Evolutionary conservation across 2,329 filamentous ascomycete genomes (phyloP).

Genomic region (Talaromyces rugulosus): DNA sequence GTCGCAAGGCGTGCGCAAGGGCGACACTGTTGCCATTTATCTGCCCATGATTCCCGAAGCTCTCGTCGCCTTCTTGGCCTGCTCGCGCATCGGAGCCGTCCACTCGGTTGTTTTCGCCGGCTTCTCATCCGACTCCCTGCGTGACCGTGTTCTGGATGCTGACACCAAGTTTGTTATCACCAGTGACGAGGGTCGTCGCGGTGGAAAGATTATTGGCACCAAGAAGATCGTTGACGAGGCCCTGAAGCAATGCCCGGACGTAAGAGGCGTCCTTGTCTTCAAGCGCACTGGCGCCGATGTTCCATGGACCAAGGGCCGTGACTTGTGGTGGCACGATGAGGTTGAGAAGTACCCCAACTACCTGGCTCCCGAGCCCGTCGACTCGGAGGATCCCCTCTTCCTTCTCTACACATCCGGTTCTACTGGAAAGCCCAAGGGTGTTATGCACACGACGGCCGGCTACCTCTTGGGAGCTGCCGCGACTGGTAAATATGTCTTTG

Average conservation of each 20-base stretch:
- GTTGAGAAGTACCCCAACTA: constrained; percentile 94
- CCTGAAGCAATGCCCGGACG: constrained; percentile 88
- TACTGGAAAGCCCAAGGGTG: constrained; percentile 97
- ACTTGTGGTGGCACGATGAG: constrained; percentile 99
- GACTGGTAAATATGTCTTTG: constrained; percentile 98
- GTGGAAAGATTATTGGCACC: constrained; percentile 93
- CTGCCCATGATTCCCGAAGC: constrained; percentile 99
- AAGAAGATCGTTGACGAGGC: constrained; percentile 99
- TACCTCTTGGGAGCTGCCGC: constrained; percentile 91
- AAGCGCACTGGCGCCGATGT: constrained; percentile 93
- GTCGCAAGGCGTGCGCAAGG: constrained; percentile 94
- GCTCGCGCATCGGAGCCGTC: constrained; percentile 85
- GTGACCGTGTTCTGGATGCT: constrained; percentile 90
- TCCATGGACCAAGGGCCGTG: constrained; percentile 82
- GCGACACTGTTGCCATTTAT: constrained; percentile 95
- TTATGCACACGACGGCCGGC: constrained; percentile 94
- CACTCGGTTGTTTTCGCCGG: constrained; percentile 98
- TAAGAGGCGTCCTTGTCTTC: constrained; percentile 82
- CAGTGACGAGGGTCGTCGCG: constrained; percentile 94
- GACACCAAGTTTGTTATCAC: constrained; percentile 93
- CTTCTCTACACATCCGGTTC: constrained; percentile 96
- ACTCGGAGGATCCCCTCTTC: constrained; percentile 93
- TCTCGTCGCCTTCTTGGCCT: constrained; percentile 83
- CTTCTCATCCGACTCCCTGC: constrained; percentile 92
- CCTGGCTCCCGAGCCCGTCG: constrained; percentile 82